Conservation (phyloP, 371 early-diverging fungal species). For the Massospora cicadina region DNA sequence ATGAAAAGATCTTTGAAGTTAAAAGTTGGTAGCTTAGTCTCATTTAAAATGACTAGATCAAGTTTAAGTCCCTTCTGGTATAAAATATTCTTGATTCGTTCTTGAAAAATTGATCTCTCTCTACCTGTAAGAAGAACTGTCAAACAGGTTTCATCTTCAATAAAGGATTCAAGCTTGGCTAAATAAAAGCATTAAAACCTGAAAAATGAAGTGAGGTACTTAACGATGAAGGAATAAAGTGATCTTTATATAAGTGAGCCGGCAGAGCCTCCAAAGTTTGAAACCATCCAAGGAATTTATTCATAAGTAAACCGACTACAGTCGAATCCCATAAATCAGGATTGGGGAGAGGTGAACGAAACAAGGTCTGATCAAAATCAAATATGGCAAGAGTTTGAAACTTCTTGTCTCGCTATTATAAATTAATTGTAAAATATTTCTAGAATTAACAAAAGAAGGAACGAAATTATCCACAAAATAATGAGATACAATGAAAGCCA, state of each 20-base stretch:
- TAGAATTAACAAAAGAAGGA: too few species aligned
- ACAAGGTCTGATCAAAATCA: constrained; percentile 82
- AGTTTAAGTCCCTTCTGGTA: not conserved
- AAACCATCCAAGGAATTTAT: not conserved
- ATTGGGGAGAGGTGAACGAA: constrained; percentile 65
- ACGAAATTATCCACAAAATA: too few species aligned
- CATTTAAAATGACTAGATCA: not conserved
- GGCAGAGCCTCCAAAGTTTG: not conserved
- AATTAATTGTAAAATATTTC: too few species aligned
- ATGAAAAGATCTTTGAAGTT: not conserved
- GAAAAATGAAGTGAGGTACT: not conserved
- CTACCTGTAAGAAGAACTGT: not conserved
- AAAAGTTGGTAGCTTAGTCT: not conserved
- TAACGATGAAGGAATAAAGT: not conserved
- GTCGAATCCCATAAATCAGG: constrained; percentile 44
- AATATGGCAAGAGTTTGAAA: constrained; percentile 24
- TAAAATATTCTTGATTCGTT: not conserved
- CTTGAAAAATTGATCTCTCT: not conserved
- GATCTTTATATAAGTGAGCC: not conserved
- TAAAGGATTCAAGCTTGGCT: not conserved
- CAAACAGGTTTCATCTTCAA: not conserved
- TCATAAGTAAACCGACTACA: not conserved
- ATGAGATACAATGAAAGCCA: too few species aligned
- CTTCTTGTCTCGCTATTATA: too few species aligned
- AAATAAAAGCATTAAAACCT: not conserved